These are phyloP conservation scores for Meira nashicola DNA, from an alignment of 1,284 basidiomycete species.

Conservation along the genomic window DNA sequence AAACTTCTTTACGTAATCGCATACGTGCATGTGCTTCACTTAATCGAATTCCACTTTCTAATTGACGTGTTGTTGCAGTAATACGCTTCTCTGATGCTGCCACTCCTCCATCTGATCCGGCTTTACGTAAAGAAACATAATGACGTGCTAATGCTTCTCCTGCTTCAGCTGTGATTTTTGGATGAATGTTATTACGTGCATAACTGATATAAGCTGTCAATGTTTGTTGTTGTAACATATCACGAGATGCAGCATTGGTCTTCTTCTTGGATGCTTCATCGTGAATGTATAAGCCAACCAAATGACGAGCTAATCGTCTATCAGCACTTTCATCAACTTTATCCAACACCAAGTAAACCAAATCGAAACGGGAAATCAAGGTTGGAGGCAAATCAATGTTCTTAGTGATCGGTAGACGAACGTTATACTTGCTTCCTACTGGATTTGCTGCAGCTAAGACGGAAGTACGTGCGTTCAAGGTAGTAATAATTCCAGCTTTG, in stretches of 20 bases:
- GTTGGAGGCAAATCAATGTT: conserved; percentile 81
- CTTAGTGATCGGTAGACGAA: conserved; percentile 69
- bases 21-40: conserved; percentile 94
- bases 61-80: conserved; percentile 93
- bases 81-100: conserved; percentile 79
- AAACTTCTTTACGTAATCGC: conserved; percentile 80
- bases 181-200: conserved; percentile 80
- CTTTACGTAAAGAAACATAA: conserved; percentile 90
- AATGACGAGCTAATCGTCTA: conserved; percentile 82
- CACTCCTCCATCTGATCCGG: conserved; percentile 71
- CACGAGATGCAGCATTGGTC: conserved; percentile 58
- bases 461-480: conserved; percentile 92
- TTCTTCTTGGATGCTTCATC: conserved; percentile 61
- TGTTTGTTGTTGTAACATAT: conserved; percentile 78
- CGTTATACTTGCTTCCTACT: conserved; percentile 90
- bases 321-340: conserved; percentile 79
- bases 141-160: conserved; percentile 75
- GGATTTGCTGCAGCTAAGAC: conserved; percentile 96
- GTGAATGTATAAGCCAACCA: conserved; percentile 89
- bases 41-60: conserved; percentile 96
- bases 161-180: conserved; percentile 81
- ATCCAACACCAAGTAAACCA: conserved; percentile 95
- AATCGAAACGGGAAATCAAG: conserved; percentile 92
- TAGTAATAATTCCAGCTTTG: conserved; percentile 99
- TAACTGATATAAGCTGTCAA: conserved; percentile 93